phyloP scores from a whole-genome alignment of 352 stramenopile species.

The Blastocystis sp. region DNA sequence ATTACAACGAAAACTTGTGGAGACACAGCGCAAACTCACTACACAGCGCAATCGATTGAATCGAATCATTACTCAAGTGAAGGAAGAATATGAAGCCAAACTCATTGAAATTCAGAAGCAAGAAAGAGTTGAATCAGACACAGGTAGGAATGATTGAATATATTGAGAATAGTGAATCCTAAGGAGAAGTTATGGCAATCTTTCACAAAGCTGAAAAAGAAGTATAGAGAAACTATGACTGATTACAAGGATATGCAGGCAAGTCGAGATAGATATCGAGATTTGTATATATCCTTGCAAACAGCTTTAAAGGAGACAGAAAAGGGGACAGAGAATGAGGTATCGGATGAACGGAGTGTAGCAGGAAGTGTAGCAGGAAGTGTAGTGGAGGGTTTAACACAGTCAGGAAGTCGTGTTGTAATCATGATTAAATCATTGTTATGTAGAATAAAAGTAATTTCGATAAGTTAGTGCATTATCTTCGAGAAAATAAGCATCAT shows the following conservation, averaged over 20 bases:
- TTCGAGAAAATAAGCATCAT: too few species aligned
- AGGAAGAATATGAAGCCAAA: conserved; percentile 9
- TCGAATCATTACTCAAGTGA: neutral
- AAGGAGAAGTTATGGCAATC: neutral
- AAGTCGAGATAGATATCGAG: neutral
- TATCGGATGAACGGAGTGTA: neutral
- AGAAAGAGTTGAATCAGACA: neutral
- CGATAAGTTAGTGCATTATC: too few species aligned
- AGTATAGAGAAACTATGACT: neutral
- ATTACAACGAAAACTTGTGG: neutral
- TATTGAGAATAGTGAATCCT: neutral
- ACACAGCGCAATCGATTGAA: neutral
- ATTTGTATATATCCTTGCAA: neutral
- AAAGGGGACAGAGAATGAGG: neutral
- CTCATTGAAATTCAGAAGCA: conserved; percentile 15
- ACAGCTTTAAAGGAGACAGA: neutral
- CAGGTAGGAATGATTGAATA: too few species aligned
- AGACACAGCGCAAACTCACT: neutral
- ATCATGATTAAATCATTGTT: neutral
- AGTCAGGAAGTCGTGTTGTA: neutral
- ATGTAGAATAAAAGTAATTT: neutral
- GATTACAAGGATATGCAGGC: neutral
- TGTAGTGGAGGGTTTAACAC: neutral
- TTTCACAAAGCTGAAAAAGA: neutral
- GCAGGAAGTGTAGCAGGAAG: neutral